Percentiles rank a stretch among this genome's conserved stretches.
Evolutionary conservation across 2,329 filamentous ascomycete species (phyloP).

Genomic region (Aspergillus latus): DNA sequence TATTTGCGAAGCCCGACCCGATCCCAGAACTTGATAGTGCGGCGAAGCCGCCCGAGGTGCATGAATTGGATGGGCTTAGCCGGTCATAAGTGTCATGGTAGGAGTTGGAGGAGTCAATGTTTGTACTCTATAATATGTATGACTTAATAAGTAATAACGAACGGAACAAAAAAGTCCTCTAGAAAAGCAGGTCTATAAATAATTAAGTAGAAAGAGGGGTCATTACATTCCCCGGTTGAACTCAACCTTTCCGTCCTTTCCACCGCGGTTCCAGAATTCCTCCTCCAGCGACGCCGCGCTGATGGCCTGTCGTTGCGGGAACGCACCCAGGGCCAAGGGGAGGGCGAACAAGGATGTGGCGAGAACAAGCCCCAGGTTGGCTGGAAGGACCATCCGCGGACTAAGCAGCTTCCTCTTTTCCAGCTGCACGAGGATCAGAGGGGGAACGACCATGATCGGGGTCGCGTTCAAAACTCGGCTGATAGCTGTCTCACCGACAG

Average conservation of each 20-base stretch:
- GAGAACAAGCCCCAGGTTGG: constrained; percentile 86
- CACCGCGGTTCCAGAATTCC: constrained; percentile 81
- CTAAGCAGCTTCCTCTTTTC: constrained; percentile 83
- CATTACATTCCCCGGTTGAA: constrained; percentile 87
- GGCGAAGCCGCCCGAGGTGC: constrained; percentile 8
- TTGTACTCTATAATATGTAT: not conserved
- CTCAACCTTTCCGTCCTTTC: constrained; percentile 78
- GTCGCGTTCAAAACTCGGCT: constrained; percentile 91
- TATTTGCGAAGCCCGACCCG: constrained; percentile 11
- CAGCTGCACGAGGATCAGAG: constrained; percentile 77
- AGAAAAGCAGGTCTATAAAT: not conserved
- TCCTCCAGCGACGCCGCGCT: constrained; percentile 73
- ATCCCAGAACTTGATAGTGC: constrained; percentile 18
- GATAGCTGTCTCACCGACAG: constrained; percentile 88
- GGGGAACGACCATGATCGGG: constrained; percentile 95
- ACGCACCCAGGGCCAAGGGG: constrained; percentile 84
- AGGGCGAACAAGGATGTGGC: constrained; percentile 84
- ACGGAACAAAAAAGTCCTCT: not conserved
- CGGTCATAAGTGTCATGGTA: not conserved
- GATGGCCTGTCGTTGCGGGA: constrained; percentile 86
- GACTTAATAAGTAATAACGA: not conserved
- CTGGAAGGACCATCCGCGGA: constrained; percentile 72
- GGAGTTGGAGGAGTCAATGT: not conserved
- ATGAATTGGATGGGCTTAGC: constrained; percentile 15
- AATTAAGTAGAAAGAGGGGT: not conserved